Evolutionary conservation across 441 rosid species (phyloP).

Genomic region (Viola pubescens): DNA sequence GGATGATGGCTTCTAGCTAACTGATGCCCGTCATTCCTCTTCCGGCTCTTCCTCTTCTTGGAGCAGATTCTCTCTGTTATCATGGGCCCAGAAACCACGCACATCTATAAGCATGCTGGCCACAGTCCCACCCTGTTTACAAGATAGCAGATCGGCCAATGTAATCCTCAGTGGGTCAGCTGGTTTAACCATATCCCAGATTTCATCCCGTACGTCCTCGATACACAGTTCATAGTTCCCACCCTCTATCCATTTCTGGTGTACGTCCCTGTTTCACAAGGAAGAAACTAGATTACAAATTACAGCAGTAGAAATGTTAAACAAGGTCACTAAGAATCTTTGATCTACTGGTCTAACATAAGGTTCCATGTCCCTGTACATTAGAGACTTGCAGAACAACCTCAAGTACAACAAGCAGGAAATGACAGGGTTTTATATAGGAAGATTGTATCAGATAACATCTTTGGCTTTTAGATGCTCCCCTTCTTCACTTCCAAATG

Average conservation of each 20-base stretch:
- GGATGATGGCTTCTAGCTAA: slow-evolving; percentile 2
- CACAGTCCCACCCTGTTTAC: slow-evolving; percentile 96
- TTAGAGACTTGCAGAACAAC: slow-evolving; percentile 61
- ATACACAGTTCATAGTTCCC: slow-evolving; percentile 95
- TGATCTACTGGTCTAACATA: neutral
- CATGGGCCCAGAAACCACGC: slow-evolving; percentile 99
- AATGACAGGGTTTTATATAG: slow-evolving; percentile 63
- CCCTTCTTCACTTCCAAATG: slow-evolving; percentile 91
- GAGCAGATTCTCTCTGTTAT: slow-evolving; percentile 92
- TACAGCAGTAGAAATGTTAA: neutral
- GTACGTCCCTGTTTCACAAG: slow-evolving; percentile 69
- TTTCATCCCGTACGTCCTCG: slow-evolving; percentile 93
- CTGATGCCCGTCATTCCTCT: slow-evolving; percentile 46
- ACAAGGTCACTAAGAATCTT: neutral
- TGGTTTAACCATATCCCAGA: slow-evolving; percentile 99
- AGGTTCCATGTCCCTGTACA: slow-evolving; percentile 46
- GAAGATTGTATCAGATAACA: slow-evolving; percentile 96
- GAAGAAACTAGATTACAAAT: neutral
- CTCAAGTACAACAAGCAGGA: slow-evolving; percentile 77
- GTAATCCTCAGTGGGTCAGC: slow-evolving; percentile 66
- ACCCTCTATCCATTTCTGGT: slow-evolving; percentile 98
- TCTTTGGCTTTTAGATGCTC: slow-evolving; percentile 62
- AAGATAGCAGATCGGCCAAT: slow-evolving; percentile 59
- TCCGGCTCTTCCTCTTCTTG: slow-evolving; percentile 99
- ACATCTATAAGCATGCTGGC: slow-evolving; percentile 98